Evolutionary conservation across 495 filamentous ascomycete genomes (phyloP).

Genomic region (Penicillium riverlandense): DNA sequence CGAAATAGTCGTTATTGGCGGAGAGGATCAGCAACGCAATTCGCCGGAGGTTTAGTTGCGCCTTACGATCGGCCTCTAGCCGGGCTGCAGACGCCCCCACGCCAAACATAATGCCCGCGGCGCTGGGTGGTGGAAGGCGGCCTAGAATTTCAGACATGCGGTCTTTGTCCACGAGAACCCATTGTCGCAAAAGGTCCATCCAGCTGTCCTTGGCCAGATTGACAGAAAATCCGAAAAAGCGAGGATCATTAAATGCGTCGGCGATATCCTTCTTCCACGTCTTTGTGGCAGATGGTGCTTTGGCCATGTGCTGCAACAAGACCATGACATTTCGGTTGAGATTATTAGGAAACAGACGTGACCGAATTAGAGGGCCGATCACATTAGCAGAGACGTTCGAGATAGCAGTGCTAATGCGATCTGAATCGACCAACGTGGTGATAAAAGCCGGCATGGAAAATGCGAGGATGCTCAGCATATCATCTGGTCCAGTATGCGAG

Average conservation of each 20-base stretch:
- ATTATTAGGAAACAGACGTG: constrained; percentile 83
- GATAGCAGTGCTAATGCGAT: constrained; percentile 71
- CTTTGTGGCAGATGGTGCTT: constrained; percentile 73
- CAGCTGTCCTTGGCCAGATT: constrained; percentile 62
- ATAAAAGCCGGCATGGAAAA: constrained; percentile 73
- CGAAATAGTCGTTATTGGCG: constrained; percentile 66
- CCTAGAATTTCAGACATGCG: constrained; percentile 72
- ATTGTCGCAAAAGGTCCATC: constrained; percentile 78
- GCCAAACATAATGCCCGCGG: constrained; percentile 97
- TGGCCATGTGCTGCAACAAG: constrained; percentile 69
- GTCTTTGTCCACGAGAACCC: constrained; percentile 79
- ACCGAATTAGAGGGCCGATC: constrained; percentile 73
- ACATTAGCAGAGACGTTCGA: constrained; percentile 76
- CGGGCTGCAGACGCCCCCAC: constrained; percentile 93
- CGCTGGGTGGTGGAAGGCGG: constrained; percentile 74
- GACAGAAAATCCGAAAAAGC: constrained; percentile 68
- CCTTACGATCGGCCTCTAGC: constrained; percentile 86
- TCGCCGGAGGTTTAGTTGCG: constrained; percentile 83
- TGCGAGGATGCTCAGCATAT: constrained; percentile 74
- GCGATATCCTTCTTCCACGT: constrained; percentile 87
- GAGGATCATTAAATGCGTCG: constrained; percentile 85
- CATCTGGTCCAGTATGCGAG: constrained; percentile 50
- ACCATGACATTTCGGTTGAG: constrained; percentile 62
- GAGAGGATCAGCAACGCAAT: constrained; percentile 72
- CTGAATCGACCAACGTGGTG: constrained; percentile 78